These are phyloP conservation scores for Jacaranda copaia DNA, from an alignment of 257 asterid genomes.

Conservation along the genomic window DNA sequence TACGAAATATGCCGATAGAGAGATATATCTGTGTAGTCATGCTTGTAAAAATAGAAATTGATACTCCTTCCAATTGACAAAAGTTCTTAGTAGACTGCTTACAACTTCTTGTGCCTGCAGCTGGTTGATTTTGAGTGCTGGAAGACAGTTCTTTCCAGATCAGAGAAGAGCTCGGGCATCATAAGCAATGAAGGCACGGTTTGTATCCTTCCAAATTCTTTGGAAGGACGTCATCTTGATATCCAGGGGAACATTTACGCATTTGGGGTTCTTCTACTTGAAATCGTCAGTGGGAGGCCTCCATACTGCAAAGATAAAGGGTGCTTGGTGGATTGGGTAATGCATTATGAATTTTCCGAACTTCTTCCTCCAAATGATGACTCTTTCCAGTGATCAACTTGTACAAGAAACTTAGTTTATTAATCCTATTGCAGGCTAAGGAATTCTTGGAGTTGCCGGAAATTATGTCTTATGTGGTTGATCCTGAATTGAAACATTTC, in stretches of 20 bases:
- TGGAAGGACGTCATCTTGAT: conserved; percentile 56
- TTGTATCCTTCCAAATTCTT: conserved; percentile 47
- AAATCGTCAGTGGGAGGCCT: conserved; percentile 80
- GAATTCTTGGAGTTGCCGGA: conserved; percentile 77
- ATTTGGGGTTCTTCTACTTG: conserved; percentile 78
- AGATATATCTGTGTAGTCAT: too few species aligned
- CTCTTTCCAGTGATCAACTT: not conserved
- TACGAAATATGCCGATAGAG: too few species aligned
- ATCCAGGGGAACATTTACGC: conserved; percentile 66
- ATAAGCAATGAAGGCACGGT: conserved; percentile 53
- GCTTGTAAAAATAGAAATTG: not conserved
- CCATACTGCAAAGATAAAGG: conserved; percentile 73
- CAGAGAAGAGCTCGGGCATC: conserved; percentile 54
- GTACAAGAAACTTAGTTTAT: not conserved
- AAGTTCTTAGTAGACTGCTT: conserved; percentile 27
- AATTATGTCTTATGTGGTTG: conserved; percentile 71
- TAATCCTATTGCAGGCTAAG: conserved; percentile 66
- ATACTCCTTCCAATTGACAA: not conserved
- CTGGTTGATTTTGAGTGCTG: conserved; percentile 67
- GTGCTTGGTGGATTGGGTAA: conserved; percentile 85
- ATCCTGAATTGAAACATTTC: conserved; percentile 83
- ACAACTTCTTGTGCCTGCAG: conserved; percentile 39
- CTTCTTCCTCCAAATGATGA: not conserved
- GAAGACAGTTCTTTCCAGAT: conserved; percentile 59
- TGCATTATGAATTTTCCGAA: conserved; percentile 14